A percentile compares a stretch with the other conserved stretches of the same genome.
Conservation (phyloP, 2,329 filamentous ascomycete species). For the Fulvia fulva region DNA sequence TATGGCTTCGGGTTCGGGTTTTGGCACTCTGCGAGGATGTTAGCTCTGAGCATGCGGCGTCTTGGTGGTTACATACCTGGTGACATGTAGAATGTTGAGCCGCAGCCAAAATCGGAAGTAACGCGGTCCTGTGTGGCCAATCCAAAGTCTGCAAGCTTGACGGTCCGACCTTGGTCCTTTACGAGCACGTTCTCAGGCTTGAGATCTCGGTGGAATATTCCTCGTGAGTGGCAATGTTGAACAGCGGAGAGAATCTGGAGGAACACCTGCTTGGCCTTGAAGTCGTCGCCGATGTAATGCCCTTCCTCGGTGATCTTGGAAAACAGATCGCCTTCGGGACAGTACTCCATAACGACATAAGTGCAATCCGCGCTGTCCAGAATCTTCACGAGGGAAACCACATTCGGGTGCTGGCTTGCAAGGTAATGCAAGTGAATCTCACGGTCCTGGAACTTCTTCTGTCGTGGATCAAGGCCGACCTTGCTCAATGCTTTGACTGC, state of each 20-base stretch:
- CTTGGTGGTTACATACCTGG: constrained; percentile 62
- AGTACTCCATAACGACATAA: constrained; percentile 95
- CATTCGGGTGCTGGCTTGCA: constrained; percentile 85
- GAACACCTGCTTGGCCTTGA: constrained; percentile 79
- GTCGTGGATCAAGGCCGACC: constrained; percentile 80
- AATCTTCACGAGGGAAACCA: constrained; percentile 91
- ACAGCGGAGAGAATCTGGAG: constrained; percentile 96
- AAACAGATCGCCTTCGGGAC: constrained; percentile 94
- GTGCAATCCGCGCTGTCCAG: constrained; percentile 89
- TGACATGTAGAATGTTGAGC: constrained; percentile 99
- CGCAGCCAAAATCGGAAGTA: constrained; percentile 94
- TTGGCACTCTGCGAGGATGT: constrained; percentile 70
- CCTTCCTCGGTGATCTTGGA: constrained; percentile 94
- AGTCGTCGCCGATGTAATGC: constrained; percentile 89
- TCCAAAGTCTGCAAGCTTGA: constrained; percentile 96
- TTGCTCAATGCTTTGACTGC: constrained; percentile 98
- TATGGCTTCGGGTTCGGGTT: constrained; percentile 66
- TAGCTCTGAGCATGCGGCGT: background rate
- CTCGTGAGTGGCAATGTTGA: constrained; percentile 85
- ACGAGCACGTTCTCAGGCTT: constrained; percentile 99
- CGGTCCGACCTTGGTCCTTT: constrained; percentile 78
- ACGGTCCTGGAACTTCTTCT: constrained; percentile 83
- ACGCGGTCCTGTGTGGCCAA: constrained; percentile 78
- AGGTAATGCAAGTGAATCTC: constrained; percentile 90
- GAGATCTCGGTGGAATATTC: constrained; percentile 94